Conservation (phyloP, 306 rosid species). For the Nissolia schottii region DNA sequence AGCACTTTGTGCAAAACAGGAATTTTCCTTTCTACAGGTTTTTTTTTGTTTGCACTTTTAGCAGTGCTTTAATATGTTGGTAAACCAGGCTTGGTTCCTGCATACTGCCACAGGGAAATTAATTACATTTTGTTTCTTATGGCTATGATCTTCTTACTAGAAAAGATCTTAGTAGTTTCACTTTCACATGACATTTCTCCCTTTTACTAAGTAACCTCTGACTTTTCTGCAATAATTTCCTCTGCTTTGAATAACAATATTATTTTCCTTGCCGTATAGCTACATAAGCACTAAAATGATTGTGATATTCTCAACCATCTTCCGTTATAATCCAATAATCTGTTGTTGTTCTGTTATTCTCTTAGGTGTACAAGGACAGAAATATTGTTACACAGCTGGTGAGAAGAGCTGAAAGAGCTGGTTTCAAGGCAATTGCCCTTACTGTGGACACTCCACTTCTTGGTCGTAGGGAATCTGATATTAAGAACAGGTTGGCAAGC, state of each 20-base stretch:
- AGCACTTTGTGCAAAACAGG: background rate
- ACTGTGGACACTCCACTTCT: constrained; percentile 94
- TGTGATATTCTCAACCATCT: background rate
- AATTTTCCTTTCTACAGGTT: background rate
- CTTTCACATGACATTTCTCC: background rate
- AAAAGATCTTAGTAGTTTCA: background rate
- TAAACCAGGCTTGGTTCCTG: background rate
- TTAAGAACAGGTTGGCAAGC: constrained; percentile 75
- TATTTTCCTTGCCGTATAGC: constrained; percentile 6
- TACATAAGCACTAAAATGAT: background rate
- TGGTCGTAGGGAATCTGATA: constrained; percentile 96
- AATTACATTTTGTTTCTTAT: background rate
- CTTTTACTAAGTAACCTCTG: background rate
- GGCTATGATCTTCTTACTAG: background rate
- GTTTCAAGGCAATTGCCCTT: constrained; percentile 94
- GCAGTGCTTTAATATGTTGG: background rate
- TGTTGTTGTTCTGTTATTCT: background rate
- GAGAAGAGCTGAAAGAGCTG: constrained; percentile 94
- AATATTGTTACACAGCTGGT: constrained; percentile 79
- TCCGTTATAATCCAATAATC: constrained; percentile 1
- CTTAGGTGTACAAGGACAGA: constrained; percentile 76
- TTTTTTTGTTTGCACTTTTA: background rate
- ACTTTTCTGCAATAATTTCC: background rate
- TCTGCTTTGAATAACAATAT: background rate
- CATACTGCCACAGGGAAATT: background rate